Base-by-base conservation (phyloP, 106 monocot genomes). In the Dendrobium nobile region DNA sequence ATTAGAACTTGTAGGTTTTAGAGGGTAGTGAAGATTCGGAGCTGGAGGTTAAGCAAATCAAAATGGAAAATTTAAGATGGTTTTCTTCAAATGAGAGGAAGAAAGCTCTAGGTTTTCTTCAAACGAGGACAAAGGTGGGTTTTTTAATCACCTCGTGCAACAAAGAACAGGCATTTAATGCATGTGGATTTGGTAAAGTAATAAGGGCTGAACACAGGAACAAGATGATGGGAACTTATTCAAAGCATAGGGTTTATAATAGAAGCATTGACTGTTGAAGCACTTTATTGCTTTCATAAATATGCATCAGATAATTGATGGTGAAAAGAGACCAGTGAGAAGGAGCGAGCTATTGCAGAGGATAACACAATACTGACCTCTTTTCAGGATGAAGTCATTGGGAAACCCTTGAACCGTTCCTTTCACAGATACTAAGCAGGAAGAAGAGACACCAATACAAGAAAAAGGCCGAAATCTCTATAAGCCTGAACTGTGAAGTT, bases 231-330 rank as follows among this genome's bases (percentile, higher is more conserved):
- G 17, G 73, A 73, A 4, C 73, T 9, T 19, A 13, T 27, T 37
- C 10, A 33, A 27, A 31, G 10, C 27, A 70, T 10, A 31, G 70
- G 68, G 33, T 15, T 37, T 3, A 37, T 3, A 15, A 31, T 68
- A 31, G 42, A 41, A 73, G 73, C 42, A 73, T 73, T 73, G 19
- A 73, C 40, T 73, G 73, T 20, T 20, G 0, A 73, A 42, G 73
- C 10, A 42, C 17, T 73, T 73, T 73, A 73, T 42, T 73, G 42
- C 73, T 41, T 42, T 73, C 15, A 15, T 41, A 73, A 73, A 73
- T 41, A 28, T 7, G 42, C 10, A 73, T 4, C 0, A 73, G 37
- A 18, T n/a, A 42, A 26, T 31, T 28, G 7, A 28, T 33, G 68
- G 31, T 2, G 31, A 11, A 68, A 1, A 10, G 31, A 33, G 42